Conservation (phyloP, 768 basidiomycete species). For the Flagelloscypha sp. region DNA sequence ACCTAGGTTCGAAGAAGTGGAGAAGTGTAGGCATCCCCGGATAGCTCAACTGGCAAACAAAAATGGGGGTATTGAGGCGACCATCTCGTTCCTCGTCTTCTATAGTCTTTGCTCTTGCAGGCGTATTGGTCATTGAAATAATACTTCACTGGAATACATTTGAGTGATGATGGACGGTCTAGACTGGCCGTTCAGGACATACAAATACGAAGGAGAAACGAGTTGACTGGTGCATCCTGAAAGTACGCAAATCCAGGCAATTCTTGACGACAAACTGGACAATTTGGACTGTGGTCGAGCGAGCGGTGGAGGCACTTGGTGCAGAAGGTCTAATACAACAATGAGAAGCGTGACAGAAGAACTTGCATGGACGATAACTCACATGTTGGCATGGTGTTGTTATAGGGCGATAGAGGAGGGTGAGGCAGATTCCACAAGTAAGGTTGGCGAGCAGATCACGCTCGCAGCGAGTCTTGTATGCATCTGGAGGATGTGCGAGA, state of each 20-base stretch:
- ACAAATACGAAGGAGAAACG: constrained; percentile 65
- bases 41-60: constrained; percentile 84
- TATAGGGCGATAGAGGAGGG: constrained; percentile 74
- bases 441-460: constrained; percentile 49
- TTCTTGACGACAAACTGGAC: constrained; percentile 79
- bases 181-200: constrained; percentile 13
- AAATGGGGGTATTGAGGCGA: constrained; percentile 82
- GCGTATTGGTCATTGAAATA: no score
- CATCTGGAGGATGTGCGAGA: constrained; percentile 18
- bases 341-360: constrained; percentile 6
- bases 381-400: constrained; percentile 96
- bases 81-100: constrained; percentile 71
- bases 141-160: no score
- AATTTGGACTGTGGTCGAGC: constrained; percentile 73
- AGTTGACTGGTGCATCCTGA: constrained; percentile 73
- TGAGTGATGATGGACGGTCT: constrained; percentile 19
- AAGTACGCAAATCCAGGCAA: constrained; percentile 73
- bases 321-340: constrained; percentile 70
- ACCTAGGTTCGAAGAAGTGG: constrained; percentile 91
- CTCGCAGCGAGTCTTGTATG: constrained; percentile 21
- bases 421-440: constrained; percentile 88
- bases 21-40: constrained; percentile 85
- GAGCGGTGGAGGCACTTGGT: constrained; percentile 81
- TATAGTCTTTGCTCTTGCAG: constrained; percentile 53
- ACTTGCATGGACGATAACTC: constrained; percentile 23